These are phyloP conservation scores for Rhodocollybia butyracea DNA, from an alignment of 768 basidiomycete genomes.

Conservation along the genomic window DNA sequence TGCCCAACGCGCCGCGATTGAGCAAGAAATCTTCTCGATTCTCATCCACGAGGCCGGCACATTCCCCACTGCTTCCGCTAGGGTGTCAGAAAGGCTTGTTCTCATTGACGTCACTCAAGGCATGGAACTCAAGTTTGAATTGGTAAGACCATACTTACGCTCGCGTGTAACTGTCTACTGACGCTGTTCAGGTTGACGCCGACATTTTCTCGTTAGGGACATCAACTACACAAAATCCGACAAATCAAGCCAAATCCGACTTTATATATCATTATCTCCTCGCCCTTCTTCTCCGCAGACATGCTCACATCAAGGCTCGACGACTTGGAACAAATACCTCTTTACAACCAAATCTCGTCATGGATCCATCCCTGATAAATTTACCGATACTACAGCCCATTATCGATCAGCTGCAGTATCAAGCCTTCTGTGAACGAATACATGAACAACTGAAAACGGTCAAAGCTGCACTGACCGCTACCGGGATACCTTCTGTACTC, in stretches of 20 bases:
- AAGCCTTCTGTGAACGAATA: constrained; percentile 65
- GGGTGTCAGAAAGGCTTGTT: constrained; percentile 76
- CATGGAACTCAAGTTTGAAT: constrained; percentile 66
- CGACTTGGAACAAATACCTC: constrained; percentile 28
- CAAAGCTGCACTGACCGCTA: constrained; percentile 42
- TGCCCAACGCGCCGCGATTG: constrained; percentile 71
- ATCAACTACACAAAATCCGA: constrained; percentile 14
- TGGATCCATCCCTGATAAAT: constrained; percentile 27
- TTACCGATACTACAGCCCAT: constrained; percentile 62
- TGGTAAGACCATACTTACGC: constrained; percentile 37
- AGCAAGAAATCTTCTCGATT: constrained; percentile 76
- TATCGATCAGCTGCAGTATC: constrained; percentile 78
- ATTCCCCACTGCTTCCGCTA: constrained; percentile 71
- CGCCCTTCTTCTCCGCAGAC: constrained; percentile 61
- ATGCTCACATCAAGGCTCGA: constrained; percentile 43
- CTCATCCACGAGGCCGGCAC: constrained; percentile 75
- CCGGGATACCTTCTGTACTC: constrained; percentile 54
- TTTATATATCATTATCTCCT: constrained; percentile 65
- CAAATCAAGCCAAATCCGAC: constrained; percentile 46
- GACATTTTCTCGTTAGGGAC: constrained; percentile 14
- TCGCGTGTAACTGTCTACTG: background rate
- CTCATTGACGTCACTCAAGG: constrained; percentile 74
- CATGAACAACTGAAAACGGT: constrained; percentile 54
- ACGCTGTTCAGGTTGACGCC: constrained; percentile 28
- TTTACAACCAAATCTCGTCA: constrained; percentile 5